Base-by-base conservation (phyloP, 371 early-diverging fungal species). In the Phascolomyces articulosus region DNA sequence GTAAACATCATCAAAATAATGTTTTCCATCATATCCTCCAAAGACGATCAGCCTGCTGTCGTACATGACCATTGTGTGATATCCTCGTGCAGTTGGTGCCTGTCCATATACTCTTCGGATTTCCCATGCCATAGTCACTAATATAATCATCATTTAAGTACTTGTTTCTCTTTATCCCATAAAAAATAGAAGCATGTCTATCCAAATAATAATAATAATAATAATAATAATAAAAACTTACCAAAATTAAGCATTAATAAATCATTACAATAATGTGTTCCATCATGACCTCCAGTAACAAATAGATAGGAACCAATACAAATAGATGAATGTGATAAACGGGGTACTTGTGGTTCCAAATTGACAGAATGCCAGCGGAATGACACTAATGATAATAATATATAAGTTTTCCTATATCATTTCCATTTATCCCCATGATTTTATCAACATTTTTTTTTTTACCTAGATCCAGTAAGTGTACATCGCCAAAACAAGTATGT, bases 261-360 rank as follows among this genome's bases (percentile, higher is more conserved):
- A 61, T 94, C 89, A 64, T 83, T 85, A 24, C 89, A 86, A 69
- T 96, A 96, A 29, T 83, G 81, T 9, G 83, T 72, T 6, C 95
- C 96, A 68, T 95, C 92, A 72, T 95, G 94, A 4, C 96, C 96
- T 38, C 93, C 91, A 40, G 93, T 75, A 21, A 95, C 84, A 82
- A 93, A 95, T 54, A 96, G 71, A 72, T 92, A 95, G 23, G 92
- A 88, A 9, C 96, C 96, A 1, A 96, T 88, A 61, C 86, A 88
- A 2, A 91, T 87, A 0, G 94, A 77, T 18, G 95, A 85, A 70
- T 96, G 96, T 0, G 92, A 89, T 40, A 96, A 75, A 7, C 96
- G 84, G 20, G 90, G 89, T 56, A 90, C 62, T 2, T 84, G 79
- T 18, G 80, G 81, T 44, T 88, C 85, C 49, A 87, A 69, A 4